Percentiles rank a stretch among this genome's conserved stretches.
Evolutionary conservation across 2,329 filamentous ascomycete species (phyloP).

Genomic region (Fusarium subglutinans): DNA sequence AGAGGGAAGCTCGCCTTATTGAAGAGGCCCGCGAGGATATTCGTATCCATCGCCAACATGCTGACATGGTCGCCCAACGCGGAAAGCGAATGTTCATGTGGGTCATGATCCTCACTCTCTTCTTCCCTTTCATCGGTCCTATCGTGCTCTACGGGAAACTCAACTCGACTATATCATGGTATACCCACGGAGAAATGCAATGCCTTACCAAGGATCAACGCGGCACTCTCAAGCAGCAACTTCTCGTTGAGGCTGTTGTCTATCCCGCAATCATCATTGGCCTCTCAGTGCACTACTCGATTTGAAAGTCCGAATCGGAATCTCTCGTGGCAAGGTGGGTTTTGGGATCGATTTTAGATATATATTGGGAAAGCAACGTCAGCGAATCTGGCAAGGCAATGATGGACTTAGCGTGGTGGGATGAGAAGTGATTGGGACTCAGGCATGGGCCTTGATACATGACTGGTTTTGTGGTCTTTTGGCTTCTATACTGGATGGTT

Average conservation of each 20-base stretch:
- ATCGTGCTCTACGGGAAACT: conserved; percentile 57
- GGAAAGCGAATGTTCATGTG: conserved; percentile 51
- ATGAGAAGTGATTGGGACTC: neutral
- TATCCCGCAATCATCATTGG: conserved; percentile 47
- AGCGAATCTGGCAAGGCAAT: neutral
- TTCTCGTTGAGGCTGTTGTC: conserved; percentile 48
- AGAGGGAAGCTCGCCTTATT: conserved; percentile 46
- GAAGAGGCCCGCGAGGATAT: conserved; percentile 45
- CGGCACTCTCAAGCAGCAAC: conserved; percentile 47
- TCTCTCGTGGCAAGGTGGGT: neutral
- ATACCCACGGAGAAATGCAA: conserved; percentile 56
- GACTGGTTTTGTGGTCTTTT: neutral
- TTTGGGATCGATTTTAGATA: conserved; percentile 3
- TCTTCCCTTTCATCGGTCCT: conserved; percentile 59
- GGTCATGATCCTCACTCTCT: conserved; percentile 51
- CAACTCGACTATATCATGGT: conserved; percentile 58
- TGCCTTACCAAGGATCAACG: conserved; percentile 49
- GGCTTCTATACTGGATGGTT: neutral
- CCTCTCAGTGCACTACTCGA: conserved; percentile 46
- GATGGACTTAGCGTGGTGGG: neutral
- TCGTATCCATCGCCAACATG: conserved; percentile 41
- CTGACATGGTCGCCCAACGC: conserved; percentile 42
- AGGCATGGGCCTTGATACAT: neutral
- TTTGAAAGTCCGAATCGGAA: neutral
- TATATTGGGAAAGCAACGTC: neutral